A percentile compares a stretch with the other conserved stretches of the same genome.
Conservation (phyloP, 2,329 filamentous ascomycete genomes). For the Colletotrichum falcatum region DNA sequence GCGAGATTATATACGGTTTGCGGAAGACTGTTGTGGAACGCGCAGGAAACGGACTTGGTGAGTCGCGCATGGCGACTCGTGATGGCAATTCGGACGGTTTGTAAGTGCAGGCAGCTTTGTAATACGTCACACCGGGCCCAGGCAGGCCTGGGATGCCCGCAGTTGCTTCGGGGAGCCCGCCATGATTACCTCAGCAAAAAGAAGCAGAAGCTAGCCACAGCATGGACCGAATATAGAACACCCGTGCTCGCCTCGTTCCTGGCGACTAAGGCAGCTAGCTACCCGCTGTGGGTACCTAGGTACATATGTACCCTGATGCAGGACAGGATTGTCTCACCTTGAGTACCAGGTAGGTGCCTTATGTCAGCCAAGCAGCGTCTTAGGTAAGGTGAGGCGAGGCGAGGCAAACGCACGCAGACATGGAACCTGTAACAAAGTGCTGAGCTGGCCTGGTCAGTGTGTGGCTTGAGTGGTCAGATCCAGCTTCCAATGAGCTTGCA, state of each 20-base stretch:
- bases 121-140: constrained; percentile 56
- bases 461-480: constrained; percentile 26
- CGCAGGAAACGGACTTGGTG: constrained; percentile 27
- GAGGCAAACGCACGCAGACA: not conserved
- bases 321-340: not conserved
- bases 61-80: constrained; percentile 38
- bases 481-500: constrained; percentile 44
- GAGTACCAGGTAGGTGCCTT: not conserved
- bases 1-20: constrained; percentile 20
- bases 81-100: constrained; percentile 44
- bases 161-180: constrained; percentile 11
- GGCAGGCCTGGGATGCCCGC: no score
- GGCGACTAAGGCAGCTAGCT: constrained; percentile 28
- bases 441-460: constrained; percentile 26
- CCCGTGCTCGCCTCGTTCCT: constrained; percentile 8
- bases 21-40: constrained; percentile 18
- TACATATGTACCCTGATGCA: not conserved
- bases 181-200: constrained; percentile 23
- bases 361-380: not conserved
- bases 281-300: constrained; percentile 5
- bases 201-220: no score
- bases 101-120: constrained; percentile 54
- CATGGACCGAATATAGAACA: no score
- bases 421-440: constrained; percentile 8
- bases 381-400: constrained; percentile 15